Evolutionary conservation across 306 rosid genomes (phyloP).

Genomic region (Cyamopsis tetragonoloba): DNA sequence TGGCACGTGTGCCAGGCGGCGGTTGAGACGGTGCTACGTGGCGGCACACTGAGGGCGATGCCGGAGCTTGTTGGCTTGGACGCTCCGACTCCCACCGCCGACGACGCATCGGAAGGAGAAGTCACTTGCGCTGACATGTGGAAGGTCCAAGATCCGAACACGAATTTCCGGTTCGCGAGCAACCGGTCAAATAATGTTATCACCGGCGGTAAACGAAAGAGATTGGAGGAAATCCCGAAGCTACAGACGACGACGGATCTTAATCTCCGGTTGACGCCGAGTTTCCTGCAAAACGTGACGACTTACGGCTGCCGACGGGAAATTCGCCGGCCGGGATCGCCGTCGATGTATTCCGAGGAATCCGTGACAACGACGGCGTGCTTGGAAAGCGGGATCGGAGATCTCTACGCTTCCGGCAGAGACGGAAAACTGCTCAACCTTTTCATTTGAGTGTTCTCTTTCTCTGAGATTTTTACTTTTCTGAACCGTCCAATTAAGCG

Average conservation of each 20-base stretch:
- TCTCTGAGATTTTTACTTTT: slow-evolving; percentile 23
- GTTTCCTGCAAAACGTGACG: slow-evolving; percentile 30
- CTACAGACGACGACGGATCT: slow-evolving; percentile 50
- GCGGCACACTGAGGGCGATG: slow-evolving; percentile 59
- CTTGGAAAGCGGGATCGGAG: slow-evolving; percentile 51
- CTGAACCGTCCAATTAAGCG: slow-evolving; percentile 31
- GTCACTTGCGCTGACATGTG: slow-evolving; percentile 50
- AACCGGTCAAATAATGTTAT: slow-evolving; percentile 35
- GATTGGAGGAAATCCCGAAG: slow-evolving; percentile 35
- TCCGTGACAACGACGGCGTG: slow-evolving; percentile 68
- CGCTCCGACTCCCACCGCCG: slow-evolving; percentile 38
- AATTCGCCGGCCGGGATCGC: slow-evolving; percentile 58
- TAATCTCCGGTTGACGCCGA: slow-evolving; percentile 69
- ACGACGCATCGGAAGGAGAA: slow-evolving; percentile 66
- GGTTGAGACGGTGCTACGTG: slow-evolving; percentile 79
- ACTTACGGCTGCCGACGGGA: slow-evolving; percentile 33
- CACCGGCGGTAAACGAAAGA: slow-evolving; percentile 49
- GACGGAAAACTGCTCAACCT: slow-evolving; percentile 65
- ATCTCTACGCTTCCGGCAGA: slow-evolving; percentile 29
- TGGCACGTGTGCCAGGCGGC: slow-evolving; percentile 93
- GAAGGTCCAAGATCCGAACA: slow-evolving; percentile 46
- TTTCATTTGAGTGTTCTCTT: slow-evolving; percentile 45
- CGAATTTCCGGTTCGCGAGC: slow-evolving; percentile 34
- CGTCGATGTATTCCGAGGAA: slow-evolving; percentile 91
- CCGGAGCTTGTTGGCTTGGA: slow-evolving; percentile 48